Base-by-base conservation (phyloP, 495 filamentous ascomycete genomes). In the Penicillium desertorum region DNA sequence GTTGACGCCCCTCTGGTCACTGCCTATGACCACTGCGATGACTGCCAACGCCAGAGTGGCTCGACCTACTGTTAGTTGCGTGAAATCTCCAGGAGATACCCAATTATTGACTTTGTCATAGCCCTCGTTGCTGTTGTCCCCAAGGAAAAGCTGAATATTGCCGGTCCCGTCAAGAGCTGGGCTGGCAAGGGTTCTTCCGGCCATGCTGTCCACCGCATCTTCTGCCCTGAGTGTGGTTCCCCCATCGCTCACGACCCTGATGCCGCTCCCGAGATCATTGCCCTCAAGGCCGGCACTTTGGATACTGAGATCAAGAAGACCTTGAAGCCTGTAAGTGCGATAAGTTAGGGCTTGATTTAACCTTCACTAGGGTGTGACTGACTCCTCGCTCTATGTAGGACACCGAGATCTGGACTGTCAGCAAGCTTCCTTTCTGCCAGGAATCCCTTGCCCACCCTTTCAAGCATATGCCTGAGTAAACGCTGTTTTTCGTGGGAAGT, bases 21-120 rank as follows among this genome's bases (percentile, higher is more conserved):
- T 29, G 85, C 76, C 61, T 88, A 88, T 66, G 85, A 88, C 63
- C 85, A 88, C 76, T 88, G 85, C 63, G 85, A 88, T 62, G 85
- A 87, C 68, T 88, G 85, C 77, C 85, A 88, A 67, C 83, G 85
- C 62, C 85, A 88, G 71, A 78, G 74, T 50, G 85, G 85, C 53
- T 86, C 84, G 8, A 86, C 84, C 55, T 88, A 88, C 67, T 88
- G 85, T 88, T 71, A 11, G 64, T 61, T 4, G 12, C 19, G 3
- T 22, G 9, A 16, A 20, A 7, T 17, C 5, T 23, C 1, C 2
- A n/a, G 3, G 22, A 27, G 30, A 41, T 42, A 27, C 5, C 8
- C 44, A 22, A 52, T 49, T 11, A 17, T 45, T 61, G 14, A 60
- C 41, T 11, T 25, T 20, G 11, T 23, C 25, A 51, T 61, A 88